These are phyloP conservation scores for Globisporangium cederbergense DNA, from an alignment of 352 stramenopile genomes.

Conservation along the genomic window DNA sequence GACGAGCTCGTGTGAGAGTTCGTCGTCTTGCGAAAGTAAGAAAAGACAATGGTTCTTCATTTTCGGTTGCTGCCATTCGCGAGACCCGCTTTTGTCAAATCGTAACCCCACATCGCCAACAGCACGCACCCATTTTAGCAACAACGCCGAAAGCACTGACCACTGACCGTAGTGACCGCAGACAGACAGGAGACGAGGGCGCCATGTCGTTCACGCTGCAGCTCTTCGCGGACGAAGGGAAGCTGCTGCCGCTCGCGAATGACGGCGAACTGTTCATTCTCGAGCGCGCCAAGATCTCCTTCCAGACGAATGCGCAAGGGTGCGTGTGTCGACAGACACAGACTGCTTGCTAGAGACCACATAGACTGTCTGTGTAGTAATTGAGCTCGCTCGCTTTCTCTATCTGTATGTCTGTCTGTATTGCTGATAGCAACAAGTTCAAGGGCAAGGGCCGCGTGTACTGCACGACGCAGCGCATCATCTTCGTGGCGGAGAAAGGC, in stretches of 20 bases:
- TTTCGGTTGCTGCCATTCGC: not conserved
- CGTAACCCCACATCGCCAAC: not conserved
- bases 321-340: slow-evolving; percentile 21
- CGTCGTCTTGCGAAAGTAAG: not conserved
- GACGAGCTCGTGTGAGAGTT: not conserved
- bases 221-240: slow-evolving; percentile 72
- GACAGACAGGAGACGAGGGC: not conserved
- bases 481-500: slow-evolving; percentile 78
- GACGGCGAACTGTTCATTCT: slow-evolving; percentile 86
- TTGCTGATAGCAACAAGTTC: slow-evolving; percentile 37
- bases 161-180: too few species aligned
- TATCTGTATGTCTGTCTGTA: not conserved
- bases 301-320: slow-evolving; percentile 60
- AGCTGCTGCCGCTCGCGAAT: slow-evolving; percentile 69
- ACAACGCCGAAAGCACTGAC: too few species aligned
- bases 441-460: slow-evolving; percentile 82
- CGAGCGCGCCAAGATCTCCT: slow-evolving; percentile 74
- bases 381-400: not conserved
- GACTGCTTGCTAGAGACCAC: too few species aligned
- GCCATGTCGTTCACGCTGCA: slow-evolving; percentile 69
- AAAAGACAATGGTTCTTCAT: not conserved
- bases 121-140: slow-evolving; percentile 5
- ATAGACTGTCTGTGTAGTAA: too few species aligned
- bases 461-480: slow-evolving; percentile 83
- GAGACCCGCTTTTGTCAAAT: not conserved